These are phyloP conservation scores for Botryosphaeria agaves DNA, from an alignment of 2,329 filamentous ascomycete species.

Conservation along the genomic window DNA sequence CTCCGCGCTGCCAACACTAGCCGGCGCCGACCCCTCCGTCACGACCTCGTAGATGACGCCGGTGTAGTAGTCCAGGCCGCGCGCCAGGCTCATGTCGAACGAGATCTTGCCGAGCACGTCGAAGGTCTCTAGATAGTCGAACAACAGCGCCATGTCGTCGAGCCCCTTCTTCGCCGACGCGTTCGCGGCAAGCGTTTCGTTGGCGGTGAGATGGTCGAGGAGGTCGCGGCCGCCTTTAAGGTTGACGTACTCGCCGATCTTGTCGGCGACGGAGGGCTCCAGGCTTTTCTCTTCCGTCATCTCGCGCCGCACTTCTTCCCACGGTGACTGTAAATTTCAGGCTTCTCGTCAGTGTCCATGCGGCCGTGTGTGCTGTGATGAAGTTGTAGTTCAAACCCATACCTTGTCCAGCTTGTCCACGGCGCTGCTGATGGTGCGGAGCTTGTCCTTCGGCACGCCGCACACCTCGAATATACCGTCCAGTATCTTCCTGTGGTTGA, in stretches of 20 bases:
- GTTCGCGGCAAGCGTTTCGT: slow-evolving; percentile 53
- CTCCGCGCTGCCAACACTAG: slow-evolving; percentile 18
- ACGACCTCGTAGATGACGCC: slow-evolving; percentile 82
- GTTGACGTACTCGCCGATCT: slow-evolving; percentile 72
- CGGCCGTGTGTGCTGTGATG: too few species aligned
- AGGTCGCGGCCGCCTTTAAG: slow-evolving; percentile 60
- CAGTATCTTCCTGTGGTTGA: slow-evolving; percentile 89
- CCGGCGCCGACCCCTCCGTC: slow-evolving; percentile 57
- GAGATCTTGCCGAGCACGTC: slow-evolving; percentile 56
- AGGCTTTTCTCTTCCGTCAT: slow-evolving; percentile 90
- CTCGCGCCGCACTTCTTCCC: slow-evolving; percentile 77
- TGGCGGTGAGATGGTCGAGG: slow-evolving; percentile 48
- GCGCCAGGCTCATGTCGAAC: slow-evolving; percentile 78
- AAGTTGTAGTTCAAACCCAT: slow-evolving; percentile 17
- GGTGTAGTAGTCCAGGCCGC: slow-evolving; percentile 87
- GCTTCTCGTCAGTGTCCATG: slow-evolving; percentile 9
- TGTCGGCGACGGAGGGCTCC: slow-evolving; percentile 58
- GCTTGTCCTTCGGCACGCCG: slow-evolving; percentile 73
- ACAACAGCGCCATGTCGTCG: slow-evolving; percentile 63
- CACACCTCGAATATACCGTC: slow-evolving; percentile 86
- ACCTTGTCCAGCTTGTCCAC: slow-evolving; percentile 94
- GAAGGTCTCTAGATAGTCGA: slow-evolving; percentile 68
- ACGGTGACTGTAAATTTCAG: slow-evolving; percentile 34
- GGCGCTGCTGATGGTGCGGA: slow-evolving; percentile 75
- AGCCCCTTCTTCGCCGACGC: slow-evolving; percentile 62